These are phyloP conservation scores for Blastobotrys proliferans DNA, from an alignment of 1,139 yeast genomes.

Conservation along the genomic window DNA sequence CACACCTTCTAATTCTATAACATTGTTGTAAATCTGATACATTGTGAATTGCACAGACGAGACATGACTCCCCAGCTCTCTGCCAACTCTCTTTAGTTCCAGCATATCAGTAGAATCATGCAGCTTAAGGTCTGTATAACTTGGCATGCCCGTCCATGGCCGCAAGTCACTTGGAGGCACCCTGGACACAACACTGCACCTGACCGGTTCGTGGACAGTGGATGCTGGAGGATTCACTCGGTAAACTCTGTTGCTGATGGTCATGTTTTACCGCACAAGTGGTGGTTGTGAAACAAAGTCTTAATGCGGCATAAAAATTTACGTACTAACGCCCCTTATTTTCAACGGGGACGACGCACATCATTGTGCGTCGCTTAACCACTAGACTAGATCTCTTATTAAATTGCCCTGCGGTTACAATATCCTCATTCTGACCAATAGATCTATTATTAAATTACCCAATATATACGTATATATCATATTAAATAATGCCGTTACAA, in stretches of 20 bases:
- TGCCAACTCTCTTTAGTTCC: slow-evolving; percentile 2
- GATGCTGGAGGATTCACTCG: slow-evolving; percentile 1
- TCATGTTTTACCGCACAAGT: too few relatives aligned
- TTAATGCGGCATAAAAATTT: too few relatives aligned
- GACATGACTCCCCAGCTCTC: slow-evolving; percentile 8
- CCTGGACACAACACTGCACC: slow-evolving; percentile 8
- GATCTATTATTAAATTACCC: too few relatives aligned
- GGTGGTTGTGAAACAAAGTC: too few relatives aligned
- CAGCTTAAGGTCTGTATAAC: slow-evolving; percentile 1
- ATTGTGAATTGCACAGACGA: slow-evolving; percentile 11
- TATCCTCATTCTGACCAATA: too few relatives aligned
- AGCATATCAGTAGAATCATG: neutral
- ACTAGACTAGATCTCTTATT: too few relatives aligned
- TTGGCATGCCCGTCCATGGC: slow-evolving; percentile 13
- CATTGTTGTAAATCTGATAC: slow-evolving; percentile 3
- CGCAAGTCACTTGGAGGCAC: slow-evolving; percentile 9
- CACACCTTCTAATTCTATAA: slow-evolving; percentile 2
- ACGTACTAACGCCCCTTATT: too few relatives aligned
- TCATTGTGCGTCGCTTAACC: too few relatives aligned
- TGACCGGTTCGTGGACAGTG: slow-evolving; percentile 8
- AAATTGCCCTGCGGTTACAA: too few relatives aligned
- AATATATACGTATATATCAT: neutral
- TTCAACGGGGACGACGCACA: too few relatives aligned
- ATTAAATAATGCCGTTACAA: slow-evolving; percentile 2
- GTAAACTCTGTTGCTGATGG: neutral